Base-by-base conservation (phyloP, 2,329 filamentous ascomycete species). In the Pseudogymnoascus sp. region DNA sequence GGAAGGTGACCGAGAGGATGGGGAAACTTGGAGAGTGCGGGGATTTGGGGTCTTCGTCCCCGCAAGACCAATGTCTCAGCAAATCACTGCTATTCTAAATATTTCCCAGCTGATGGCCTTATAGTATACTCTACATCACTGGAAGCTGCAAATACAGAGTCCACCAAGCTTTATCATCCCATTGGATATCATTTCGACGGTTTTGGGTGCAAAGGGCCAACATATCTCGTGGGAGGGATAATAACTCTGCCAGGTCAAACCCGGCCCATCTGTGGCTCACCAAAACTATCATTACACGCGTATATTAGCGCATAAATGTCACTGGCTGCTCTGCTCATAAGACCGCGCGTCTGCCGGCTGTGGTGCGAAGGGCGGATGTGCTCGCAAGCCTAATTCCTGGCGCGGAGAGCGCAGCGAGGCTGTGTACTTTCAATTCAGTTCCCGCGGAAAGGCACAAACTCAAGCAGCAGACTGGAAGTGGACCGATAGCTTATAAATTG, bases 331-430 rank as follows among this genome's bases (percentile, higher is more conserved):
- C 15, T 18, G 48, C 35, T 55, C 35, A 13, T 29, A n/a, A 35
- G 48, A 18, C 15, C 5, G 45, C 8, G 13, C 29, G 29, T 33
- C 13, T 55, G 29, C 64, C 64, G 25, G 60, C 21, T 18, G 60
- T 61, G 61, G 62, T 68, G 2, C 58, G 60, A 8, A 25, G 65
- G 62, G 59, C 59, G 2, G 31, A 65, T 58, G 59, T 61, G 10
- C 36, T 65, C 36, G 62, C 61, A 62, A 65, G 59, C n/a, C 62
- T 61, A 5, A 29, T 61, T 40, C 42, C 39, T 13, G 65, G 64
- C 10, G 60, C 63, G 12, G 29, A 55, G 2, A 21, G 29, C 48
- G 29, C 13, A 35, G 21, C 5, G 15, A 31, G 4, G n/a, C 45
- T 5, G 27, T 4, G 27, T 52, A 18, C 21, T 21, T 7, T 10